Evolutionary conservation across 768 basidiomycete genomes (phyloP).

Genomic region (Tephrocybe sp.): DNA sequence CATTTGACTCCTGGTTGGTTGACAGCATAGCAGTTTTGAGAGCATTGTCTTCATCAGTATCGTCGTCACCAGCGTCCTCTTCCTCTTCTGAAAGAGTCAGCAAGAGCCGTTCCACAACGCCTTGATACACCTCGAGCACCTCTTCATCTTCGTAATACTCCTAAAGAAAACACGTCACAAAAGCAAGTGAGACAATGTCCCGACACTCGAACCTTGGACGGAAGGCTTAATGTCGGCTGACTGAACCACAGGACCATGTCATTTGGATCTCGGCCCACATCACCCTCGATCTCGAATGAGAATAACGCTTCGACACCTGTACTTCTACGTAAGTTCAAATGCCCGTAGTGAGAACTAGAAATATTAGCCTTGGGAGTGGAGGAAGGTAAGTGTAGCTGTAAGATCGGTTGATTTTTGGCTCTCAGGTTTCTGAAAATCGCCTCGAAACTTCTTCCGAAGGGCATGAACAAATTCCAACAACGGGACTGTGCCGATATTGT

Average conservation of each 20-base stretch:
- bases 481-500: slow-evolving; percentile 72
- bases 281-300: slow-evolving; percentile 84
- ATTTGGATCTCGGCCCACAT: slow-evolving; percentile 84
- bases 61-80: slow-evolving; percentile 27
- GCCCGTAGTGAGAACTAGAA: neutral
- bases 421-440: slow-evolving; percentile 36
- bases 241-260: slow-evolving; percentile 84
- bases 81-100: slow-evolving; percentile 52
- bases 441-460: slow-evolving; percentile 59
- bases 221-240: slow-evolving; percentile 80
- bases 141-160: slow-evolving; percentile 87
- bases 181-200: neutral
- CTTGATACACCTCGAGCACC: slow-evolving; percentile 68
- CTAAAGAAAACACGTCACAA: slow-evolving; percentile 43
- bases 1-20: slow-evolving; percentile 39
- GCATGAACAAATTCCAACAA: slow-evolving; percentile 65
- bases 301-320: slow-evolving; percentile 79
- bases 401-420: slow-evolving; percentile 48
- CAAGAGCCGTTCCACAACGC: slow-evolving; percentile 69
- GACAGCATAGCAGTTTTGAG: slow-evolving; percentile 20
- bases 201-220: slow-evolving; percentile 66
- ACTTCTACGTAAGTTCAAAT: neutral
- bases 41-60: too few species aligned
- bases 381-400: slow-evolving; percentile 80
- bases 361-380: slow-evolving; percentile 77